Evolutionary conservation across 495 filamentous ascomycete genomes (phyloP).

Genomic region (Xylaria palmicola): DNA sequence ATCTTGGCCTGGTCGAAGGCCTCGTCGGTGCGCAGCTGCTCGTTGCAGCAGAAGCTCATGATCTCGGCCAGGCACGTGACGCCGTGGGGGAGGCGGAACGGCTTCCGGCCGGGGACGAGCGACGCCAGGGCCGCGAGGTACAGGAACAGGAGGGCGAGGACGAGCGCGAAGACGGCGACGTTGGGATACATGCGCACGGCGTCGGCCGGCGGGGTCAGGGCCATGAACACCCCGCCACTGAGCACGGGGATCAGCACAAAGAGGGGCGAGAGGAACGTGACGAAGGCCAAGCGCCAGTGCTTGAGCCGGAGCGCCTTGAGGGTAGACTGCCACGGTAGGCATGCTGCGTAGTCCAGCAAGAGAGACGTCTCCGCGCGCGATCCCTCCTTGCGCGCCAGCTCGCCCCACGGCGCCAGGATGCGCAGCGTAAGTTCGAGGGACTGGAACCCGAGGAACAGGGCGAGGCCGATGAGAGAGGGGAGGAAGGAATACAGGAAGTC

Average conservation of each 20-base stretch:
- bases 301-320: conserved; percentile 59
- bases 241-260: conserved; percentile 71
- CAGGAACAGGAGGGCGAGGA: conserved; percentile 66
- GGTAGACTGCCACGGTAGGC: conserved; percentile 62
- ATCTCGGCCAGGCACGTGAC: conserved; percentile 71
- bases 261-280: conserved; percentile 63
- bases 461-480: conserved; percentile 70
- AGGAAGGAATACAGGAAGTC: conserved; percentile 89
- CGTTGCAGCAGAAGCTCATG: conserved; percentile 71
- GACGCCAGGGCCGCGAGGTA: conserved; percentile 53
- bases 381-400: conserved; percentile 56
- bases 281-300: conserved; percentile 69
- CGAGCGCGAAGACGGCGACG: conserved; percentile 65
- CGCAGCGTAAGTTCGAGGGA: conserved; percentile 74
- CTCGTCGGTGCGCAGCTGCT: conserved; percentile 64
- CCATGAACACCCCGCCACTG: conserved; percentile 77
- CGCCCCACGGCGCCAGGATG: conserved; percentile 71
- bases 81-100: conserved; percentile 66
- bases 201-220: conserved; percentile 57
- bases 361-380: conserved; percentile 65
- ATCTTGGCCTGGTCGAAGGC: conserved; percentile 47
- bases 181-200: conserved; percentile 67
- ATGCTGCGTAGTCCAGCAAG: conserved; percentile 69
- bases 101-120: conserved; percentile 54
- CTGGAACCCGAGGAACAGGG: conserved; percentile 76